Conservation (phyloP, 2,329 filamentous ascomycete genomes). For the Biscogniauxia sp. region DNA sequence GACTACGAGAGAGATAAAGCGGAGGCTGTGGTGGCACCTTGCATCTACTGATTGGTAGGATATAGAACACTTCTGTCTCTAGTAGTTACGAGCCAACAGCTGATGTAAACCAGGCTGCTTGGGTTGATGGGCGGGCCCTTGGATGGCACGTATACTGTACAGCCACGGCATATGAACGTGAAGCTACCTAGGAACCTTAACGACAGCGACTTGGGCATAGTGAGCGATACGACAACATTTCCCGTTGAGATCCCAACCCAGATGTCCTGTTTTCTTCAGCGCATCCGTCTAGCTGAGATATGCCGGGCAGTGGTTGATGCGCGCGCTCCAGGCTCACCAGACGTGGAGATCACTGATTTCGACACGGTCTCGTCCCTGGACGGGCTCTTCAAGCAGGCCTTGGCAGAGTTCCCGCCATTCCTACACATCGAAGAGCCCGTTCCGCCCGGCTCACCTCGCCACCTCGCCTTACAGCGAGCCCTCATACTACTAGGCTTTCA, state of each 20-base stretch:
- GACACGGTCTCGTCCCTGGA: slow-evolving; percentile 34
- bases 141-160: slow-evolving; percentile 36
- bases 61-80: background rate
- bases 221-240: slow-evolving; percentile 27
- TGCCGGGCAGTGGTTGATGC: slow-evolving; percentile 36
- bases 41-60: slow-evolving; percentile 28
- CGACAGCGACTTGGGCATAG: slow-evolving; percentile 35
- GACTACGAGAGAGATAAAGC: slow-evolving; percentile 35
- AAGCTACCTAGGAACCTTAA: slow-evolving; percentile 39
- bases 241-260: slow-evolving; percentile 33
- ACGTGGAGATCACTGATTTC: slow-evolving; percentile 32
- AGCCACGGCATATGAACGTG: slow-evolving; percentile 40
- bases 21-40: slow-evolving; percentile 46
- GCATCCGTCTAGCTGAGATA: slow-evolving; percentile 38
- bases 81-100: background rate
- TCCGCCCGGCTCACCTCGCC: slow-evolving; percentile 9
- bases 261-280: slow-evolving; percentile 38
- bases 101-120: slow-evolving; percentile 14
- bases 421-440: slow-evolving; percentile 15
- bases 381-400: slow-evolving; percentile 20
- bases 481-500: slow-evolving; percentile 22
- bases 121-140: slow-evolving; percentile 29
- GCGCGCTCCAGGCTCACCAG: slow-evolving; percentile 13
- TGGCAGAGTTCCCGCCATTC: slow-evolving; percentile 19
- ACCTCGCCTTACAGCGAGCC: slow-evolving; percentile 20